Evolutionary conservation across 2,329 filamentous ascomycete genomes (phyloP), one percentile per base, ranked within the genome.

Genomic region (Bretziella fagacearum): DNA sequence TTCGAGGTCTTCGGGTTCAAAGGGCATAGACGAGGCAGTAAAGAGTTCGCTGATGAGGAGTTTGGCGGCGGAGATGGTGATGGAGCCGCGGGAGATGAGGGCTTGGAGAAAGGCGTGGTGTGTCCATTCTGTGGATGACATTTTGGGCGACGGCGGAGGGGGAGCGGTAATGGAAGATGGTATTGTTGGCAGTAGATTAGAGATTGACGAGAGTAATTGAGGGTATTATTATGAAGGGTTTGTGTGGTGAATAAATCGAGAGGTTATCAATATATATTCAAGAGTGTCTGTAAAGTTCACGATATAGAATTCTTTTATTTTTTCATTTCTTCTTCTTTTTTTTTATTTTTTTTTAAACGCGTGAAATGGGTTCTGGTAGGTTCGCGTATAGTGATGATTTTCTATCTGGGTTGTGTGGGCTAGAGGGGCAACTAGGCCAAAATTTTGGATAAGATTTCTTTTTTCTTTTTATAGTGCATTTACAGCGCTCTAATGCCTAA

Each of bases 41-140:
- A 81, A 68, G 47, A 96, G 89, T 26, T 71, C 73, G 2, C 87
- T 84, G 11, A 96, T 68, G 20, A 95, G 66, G 1, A 76, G 73
- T 56, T 77, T 77, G 10, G 79, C 78, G 56, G 93, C 77, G 46
- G 76, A 68, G 52, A 82, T 75, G 1, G 84, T 93, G 60, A 96
- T 69, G 37, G 77, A 76, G 18, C 83, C 81, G 43, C 79, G 77
- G 2, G 83, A 77, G 61, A 95, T 70, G 54, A 98, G 78, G 42
- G 84, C 83, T 63, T 98, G 91, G 1, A 96, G 69, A 58, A 98
- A 94, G 6, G 89, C 87, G 49, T 85, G 80, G 60, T 95, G 17
- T 36, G 45, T 30, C 37, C 44, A 50, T 6, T 37, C 44, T 29
- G 23, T 11, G 30, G 26, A 20, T 4, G 44, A 17, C 44, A 46